Percentiles rank a stretch among this genome's conserved stretches.
Evolutionary conservation across 2,329 filamentous ascomycete species (phyloP).

Genomic region (Xylariaceae sp.): DNA sequence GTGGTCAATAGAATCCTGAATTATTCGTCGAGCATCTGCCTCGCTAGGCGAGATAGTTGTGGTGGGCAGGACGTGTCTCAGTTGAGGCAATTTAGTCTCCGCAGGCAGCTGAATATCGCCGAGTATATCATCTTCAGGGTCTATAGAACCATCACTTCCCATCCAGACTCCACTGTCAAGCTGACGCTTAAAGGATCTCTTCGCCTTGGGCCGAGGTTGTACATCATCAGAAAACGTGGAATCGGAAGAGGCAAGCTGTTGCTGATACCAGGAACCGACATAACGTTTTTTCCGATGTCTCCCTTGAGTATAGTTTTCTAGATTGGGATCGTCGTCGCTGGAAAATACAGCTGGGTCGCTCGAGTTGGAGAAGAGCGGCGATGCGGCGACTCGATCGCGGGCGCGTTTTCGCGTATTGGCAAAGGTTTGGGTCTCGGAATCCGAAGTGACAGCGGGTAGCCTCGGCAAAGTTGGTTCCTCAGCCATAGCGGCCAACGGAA

Average conservation of each 20-base stretch:
- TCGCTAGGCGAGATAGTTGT: constrained; percentile 45
- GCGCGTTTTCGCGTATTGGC: constrained; percentile 45
- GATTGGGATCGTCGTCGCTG: constrained; percentile 69
- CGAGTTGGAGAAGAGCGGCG: constrained; percentile 57
- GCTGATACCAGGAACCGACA: constrained; percentile 69
- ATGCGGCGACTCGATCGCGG: constrained; percentile 31
- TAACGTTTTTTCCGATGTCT: constrained; percentile 64
- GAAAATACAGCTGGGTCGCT: constrained; percentile 74
- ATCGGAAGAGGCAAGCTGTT: constrained; percentile 56
- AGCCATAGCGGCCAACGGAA: constrained; percentile 31
- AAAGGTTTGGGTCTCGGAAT: constrained; percentile 35
- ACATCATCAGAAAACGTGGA: constrained; percentile 47
- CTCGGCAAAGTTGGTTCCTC: constrained; percentile 43
- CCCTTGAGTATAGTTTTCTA: constrained; percentile 64
- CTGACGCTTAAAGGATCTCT: constrained; percentile 59
- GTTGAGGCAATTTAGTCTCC: constrained; percentile 43
- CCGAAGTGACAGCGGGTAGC: constrained; percentile 38
- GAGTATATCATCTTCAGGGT: constrained; percentile 49
- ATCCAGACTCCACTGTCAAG: constrained; percentile 72
- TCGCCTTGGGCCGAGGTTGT: constrained; percentile 43
- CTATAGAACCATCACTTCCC: constrained; percentile 58
- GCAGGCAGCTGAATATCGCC: constrained; percentile 39
- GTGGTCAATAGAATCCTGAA: constrained; percentile 58
- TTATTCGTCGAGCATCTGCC: constrained; percentile 46
- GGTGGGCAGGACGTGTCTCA: constrained; percentile 36